These are phyloP conservation scores for Hortiboletus flavorubellus DNA, from an alignment of 768 basidiomycete species.

Conservation along the genomic window DNA sequence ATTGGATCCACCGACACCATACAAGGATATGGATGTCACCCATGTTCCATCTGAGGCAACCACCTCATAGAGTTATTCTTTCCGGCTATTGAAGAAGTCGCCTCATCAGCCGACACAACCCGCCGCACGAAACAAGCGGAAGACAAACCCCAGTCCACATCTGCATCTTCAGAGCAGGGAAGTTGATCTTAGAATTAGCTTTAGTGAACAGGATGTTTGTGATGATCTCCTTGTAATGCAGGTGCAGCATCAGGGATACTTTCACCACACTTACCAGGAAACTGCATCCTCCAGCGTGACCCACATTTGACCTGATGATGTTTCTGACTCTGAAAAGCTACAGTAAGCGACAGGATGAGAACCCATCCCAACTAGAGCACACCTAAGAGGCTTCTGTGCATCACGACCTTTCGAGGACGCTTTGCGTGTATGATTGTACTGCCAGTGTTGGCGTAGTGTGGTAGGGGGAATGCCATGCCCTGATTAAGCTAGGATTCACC, in stretches of 20 bases:
- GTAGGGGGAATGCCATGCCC: too few species aligned
- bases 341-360: too few species aligned
- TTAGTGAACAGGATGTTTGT: conserved; percentile 28
- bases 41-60: conserved; percentile 28
- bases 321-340: conserved; percentile 24
- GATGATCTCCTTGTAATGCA: conserved; percentile 29
- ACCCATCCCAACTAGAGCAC: too few species aligned
- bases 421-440: too few species aligned
- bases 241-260: conserved; percentile 31
- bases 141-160: conserved; percentile 23
- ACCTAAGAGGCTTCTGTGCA: too few species aligned
- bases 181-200: conserved; percentile 28
- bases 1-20: conserved; percentile 35
- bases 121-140: not conserved
- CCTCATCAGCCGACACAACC: not conserved
- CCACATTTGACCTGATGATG: conserved; percentile 28
- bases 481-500: too few species aligned
- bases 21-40: conserved; percentile 33
- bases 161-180: conserved; percentile 22
- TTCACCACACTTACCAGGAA: conserved; percentile 36
- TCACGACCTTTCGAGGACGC: too few species aligned
- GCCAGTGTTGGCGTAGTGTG: too few species aligned
- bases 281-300: conserved; percentile 29
- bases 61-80: conserved; percentile 25
- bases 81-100: conserved; percentile 15